A percentile compares a stretch with the other conserved stretches of the same genome.
Evolutionary conservation across 192 early-diverging fungal species (phyloP).

Genomic region (Coemansia sp.): DNA sequence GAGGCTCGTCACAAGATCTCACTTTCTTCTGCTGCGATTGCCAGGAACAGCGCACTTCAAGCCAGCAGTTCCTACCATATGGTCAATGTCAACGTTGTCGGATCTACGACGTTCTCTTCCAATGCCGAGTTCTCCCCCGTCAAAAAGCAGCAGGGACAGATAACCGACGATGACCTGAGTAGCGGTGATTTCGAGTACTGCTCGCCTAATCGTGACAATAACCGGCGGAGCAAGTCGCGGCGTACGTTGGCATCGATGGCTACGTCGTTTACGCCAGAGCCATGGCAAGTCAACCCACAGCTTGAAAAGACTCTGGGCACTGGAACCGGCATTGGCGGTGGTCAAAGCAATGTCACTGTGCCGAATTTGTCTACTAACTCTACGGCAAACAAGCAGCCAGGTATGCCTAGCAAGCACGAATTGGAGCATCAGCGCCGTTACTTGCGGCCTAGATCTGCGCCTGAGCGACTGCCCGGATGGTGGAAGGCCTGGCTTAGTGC

Average conservation of each 20-base stretch:
- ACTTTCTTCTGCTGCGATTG: neutral
- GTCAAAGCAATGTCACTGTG: neutral
- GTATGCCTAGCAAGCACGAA: neutral
- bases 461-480: slow-evolving; percentile 48
- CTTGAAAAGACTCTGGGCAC: slow-evolving; percentile 29
- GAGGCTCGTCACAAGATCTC: neutral
- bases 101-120: slow-evolving; percentile 9
- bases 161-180: slow-evolving; percentile 3
- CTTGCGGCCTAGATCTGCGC: slow-evolving; percentile 26
- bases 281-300: slow-evolving; percentile 51
- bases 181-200: slow-evolving; percentile 27
- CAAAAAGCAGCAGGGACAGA: neutral
- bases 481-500: slow-evolving; percentile 60
- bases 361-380: neutral
- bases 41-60: neutral
- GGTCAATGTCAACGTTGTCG: slow-evolving; percentile 7
- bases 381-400: neutral
- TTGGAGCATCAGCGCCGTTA: slow-evolving; percentile 11
- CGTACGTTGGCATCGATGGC: slow-evolving; percentile 48
- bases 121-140: neutral
- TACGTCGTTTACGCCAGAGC: slow-evolving; percentile 51
- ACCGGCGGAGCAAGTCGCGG: slow-evolving; percentile 32
- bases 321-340: neutral
- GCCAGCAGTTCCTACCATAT: slow-evolving; percentile 1
- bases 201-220: neutral